phyloP scores from a whole-genome alignment of 208 protist species.

The Crithidia sp. region DNA sequence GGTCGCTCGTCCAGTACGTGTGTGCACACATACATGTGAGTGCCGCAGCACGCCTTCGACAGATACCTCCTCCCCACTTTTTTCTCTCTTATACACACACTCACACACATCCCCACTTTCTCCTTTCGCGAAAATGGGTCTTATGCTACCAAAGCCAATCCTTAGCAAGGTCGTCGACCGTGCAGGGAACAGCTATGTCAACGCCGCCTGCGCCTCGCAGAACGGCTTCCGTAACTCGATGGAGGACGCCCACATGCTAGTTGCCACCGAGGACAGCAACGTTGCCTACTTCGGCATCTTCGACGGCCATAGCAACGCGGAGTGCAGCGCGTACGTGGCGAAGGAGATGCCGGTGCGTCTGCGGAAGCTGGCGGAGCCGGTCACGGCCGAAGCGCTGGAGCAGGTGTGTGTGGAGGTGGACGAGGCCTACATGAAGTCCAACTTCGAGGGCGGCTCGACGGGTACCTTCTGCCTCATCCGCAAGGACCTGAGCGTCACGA shows the following conservation, averaged over 20 bases:
- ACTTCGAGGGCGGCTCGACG: conserved; percentile 79
- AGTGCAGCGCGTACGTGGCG: conserved; percentile 84
- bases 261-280: conserved; percentile 34
- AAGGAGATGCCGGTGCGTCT: conserved; percentile 58
- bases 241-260: conserved; percentile 89
- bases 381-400: conserved; percentile 70
- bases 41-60: not conserved
- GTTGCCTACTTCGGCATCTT: conserved; percentile 87
- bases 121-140: conserved; percentile 57
- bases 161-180: conserved; percentile 87
- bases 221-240: conserved; percentile 89
- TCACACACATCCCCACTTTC: conserved; percentile 2
- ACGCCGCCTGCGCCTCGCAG: conserved; percentile 56
- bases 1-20: not conserved
- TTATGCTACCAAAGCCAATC: conserved; percentile 84
- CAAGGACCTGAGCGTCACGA: conserved; percentile 54
- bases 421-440: conserved; percentile 65
- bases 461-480: conserved; percentile 82
- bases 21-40: not conserved
- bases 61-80: too few relatives aligned
- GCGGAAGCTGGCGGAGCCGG: conserved; percentile 49
- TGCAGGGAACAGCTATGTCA: conserved; percentile 63
- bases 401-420: conserved; percentile 78
- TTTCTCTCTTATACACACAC: conserved; percentile 2
- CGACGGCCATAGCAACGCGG: conserved; percentile 88